Base-by-base conservation (phyloP, 2,329 filamentous ascomycete genomes). In the Nectriaceae sp. region DNA sequence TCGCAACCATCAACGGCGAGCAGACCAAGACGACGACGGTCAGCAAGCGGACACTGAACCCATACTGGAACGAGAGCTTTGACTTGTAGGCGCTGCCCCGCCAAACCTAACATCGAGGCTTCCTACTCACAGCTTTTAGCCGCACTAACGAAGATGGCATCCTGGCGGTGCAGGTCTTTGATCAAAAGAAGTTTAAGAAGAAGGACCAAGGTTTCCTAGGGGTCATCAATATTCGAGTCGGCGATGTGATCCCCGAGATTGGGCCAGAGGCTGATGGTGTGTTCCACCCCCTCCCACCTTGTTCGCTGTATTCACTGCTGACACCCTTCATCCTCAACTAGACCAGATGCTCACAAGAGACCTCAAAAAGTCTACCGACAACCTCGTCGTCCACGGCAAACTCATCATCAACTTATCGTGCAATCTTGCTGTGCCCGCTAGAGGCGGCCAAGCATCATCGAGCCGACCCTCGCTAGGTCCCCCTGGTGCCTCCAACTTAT, bases 111-210 rank as follows among this genome's bases (percentile, higher is more conserved):
- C 39, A 24, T 42, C 42, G 48, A 41, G 42, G 38, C 38, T 42
- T 21, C 26, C 26, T 40, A 47, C 58, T 59, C 44, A 54, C 47
- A 45, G 29, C 11, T 26, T 62, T 49, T 68, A 97, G 94, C 77
- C 83, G 83, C 68, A 93, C 90, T 52, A 94, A 87, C 53, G 94
- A 99, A 69, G 93, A 96, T 65, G 96, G 92, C 70, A 97, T 99
- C 65, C 80, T 99, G 40, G 94, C 94, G 6, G 92, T 99, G 40
- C 94, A 99, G 69, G 96, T 99, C 46, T 99, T 99, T 68, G 94
- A 99, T 72, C 94, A 99, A 74, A 97, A 97, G 78, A 99, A 99
- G 76, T 99, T 99, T 77, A 99, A 99, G 80, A 99, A 99, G 84
- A 99, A 97, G 90, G 94, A 99, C 63, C 94, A 99, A 70, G 94